Conservation (phyloP, 257 asterid species). For the Gentiana straminea region DNA sequence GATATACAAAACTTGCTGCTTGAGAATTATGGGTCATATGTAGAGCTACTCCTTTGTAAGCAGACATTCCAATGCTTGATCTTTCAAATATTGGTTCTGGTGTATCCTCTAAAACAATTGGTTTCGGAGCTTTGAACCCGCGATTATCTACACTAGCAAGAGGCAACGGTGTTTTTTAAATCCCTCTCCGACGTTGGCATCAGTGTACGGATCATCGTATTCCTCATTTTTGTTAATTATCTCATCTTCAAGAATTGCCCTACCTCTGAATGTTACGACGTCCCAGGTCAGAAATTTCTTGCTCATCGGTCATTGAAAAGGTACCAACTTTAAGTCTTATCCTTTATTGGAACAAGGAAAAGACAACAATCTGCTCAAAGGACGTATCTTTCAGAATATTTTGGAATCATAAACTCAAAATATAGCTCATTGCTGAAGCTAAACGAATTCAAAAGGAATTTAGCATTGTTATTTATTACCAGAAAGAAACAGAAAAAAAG, state of each 20-base stretch:
- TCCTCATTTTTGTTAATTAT: constrained; percentile 49
- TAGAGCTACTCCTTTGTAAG: constrained; percentile 13
- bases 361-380: neutral
- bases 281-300: constrained; percentile 56
- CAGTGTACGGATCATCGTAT: constrained; percentile 47
- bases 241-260: constrained; percentile 74
- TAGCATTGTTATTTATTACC: too few species aligned
- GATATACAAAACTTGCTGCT: constrained; percentile 42
- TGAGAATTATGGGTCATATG: constrained; percentile 35
- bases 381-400: neutral
- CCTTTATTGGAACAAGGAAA: constrained; percentile 18
- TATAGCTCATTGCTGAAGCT: too few species aligned
- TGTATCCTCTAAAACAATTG: constrained; percentile 27
- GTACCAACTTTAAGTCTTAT: constrained; percentile 12
- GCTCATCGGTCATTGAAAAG: constrained; percentile 43
- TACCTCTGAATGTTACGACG: constrained; percentile 52
- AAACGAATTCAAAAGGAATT: too few species aligned
- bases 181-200: constrained; percentile 48
- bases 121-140: constrained; percentile 38
- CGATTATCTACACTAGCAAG: constrained; percentile 32
- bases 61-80: constrained; percentile 33
- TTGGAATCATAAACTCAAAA: neutral
- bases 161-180: constrained; percentile 35
- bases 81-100: constrained; percentile 36
- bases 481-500: too few species aligned